Evolutionary conservation across 2,329 filamentous ascomycete genomes (phyloP), one percentile per base, ranked within the genome.

Genomic region (Neopestalotiopsis rosae): DNA sequence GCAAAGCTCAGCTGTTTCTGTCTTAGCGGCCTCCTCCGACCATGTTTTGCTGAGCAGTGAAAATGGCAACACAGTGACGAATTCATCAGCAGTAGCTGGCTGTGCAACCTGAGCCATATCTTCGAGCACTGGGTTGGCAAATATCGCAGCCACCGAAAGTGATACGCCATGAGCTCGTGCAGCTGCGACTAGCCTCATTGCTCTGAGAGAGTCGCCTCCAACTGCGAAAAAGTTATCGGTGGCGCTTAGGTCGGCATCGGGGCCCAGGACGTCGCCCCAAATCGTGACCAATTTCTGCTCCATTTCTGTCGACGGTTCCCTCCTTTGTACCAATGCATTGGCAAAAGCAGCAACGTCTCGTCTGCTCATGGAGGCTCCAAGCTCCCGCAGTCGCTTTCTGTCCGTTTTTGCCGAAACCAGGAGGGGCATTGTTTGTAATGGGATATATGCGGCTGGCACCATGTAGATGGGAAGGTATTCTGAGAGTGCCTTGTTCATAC

Each of bases 381-480:
- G 76, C 70, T 84, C 82, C 14, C 82, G 81, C n/a, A 86, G 78
- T 28, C 77, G 81, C 75, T 86, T 86, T 58, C 85, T 80, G 70
- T 87, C 84, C 0, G 80, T 84, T 78, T 87, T 87, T 5, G 84
- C 83, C 4, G 84, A 86, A 1, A 86, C 82, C 4, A 85, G 73
- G 1, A 82, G 79, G 0, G 85, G 85, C 78, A 86, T 85, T n/a
- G 78, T 72, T 12, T 76, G 73, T 5, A 86, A 75, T 2, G 83
- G 83, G 56, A 86, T 80, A 65, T 84, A 85, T 2, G 81, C 81
- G 0, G 83, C 80, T 0, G 85, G 85, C 0, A 86, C 79, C 84
- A 86, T 86, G 74, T 86, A 86, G 45, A 76, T 72, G 0, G 79
- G 79, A 4, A 79, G 71, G 52, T 78, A 71, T 63, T 82, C 80